These are phyloP conservation scores for Psilocybe subaeruginosa DNA, from an alignment of 768 basidiomycete species.

Conservation along the genomic window DNA sequence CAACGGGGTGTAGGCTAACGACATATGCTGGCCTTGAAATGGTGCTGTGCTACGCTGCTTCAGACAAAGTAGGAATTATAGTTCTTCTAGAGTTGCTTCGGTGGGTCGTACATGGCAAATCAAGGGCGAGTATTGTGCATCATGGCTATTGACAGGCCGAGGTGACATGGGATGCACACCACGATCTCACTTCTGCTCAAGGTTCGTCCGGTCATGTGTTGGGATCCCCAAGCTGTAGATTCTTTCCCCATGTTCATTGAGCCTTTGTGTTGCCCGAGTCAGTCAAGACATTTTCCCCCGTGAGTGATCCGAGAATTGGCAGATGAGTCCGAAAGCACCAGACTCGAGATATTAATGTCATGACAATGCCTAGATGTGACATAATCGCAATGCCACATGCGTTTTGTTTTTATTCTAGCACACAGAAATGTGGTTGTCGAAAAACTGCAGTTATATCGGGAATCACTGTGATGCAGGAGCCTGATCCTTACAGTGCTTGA, in stretches of 20 bases:
- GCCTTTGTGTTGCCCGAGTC: neutral
- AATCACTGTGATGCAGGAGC: neutral
- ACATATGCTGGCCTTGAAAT: too few relatives aligned
- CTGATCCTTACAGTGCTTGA: too few relatives aligned
- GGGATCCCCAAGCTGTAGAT: neutral
- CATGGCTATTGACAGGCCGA: constrained; percentile 9
- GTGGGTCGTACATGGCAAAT: neutral
- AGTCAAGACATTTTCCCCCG: neutral
- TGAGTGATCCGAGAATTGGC: neutral
- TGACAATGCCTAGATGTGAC: neutral
- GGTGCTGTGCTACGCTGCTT: too few relatives aligned
- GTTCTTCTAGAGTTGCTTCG: neutral
- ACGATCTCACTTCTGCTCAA: neutral
- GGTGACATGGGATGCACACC: constrained; percentile 1
- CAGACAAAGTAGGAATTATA: neutral
- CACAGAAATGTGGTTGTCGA: neutral
- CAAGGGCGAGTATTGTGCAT: neutral
- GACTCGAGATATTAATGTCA: neutral
- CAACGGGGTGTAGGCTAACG: too few relatives aligned
- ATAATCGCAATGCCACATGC: neutral
- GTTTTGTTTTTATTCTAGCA: neutral
- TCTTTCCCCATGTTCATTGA: neutral
- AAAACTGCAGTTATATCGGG: neutral
- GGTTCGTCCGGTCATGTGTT: neutral
- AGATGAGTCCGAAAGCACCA: neutral